phyloP scores from a whole-genome alignment of 805 yeast species.

The Kodamaea fukazawae region DNA sequence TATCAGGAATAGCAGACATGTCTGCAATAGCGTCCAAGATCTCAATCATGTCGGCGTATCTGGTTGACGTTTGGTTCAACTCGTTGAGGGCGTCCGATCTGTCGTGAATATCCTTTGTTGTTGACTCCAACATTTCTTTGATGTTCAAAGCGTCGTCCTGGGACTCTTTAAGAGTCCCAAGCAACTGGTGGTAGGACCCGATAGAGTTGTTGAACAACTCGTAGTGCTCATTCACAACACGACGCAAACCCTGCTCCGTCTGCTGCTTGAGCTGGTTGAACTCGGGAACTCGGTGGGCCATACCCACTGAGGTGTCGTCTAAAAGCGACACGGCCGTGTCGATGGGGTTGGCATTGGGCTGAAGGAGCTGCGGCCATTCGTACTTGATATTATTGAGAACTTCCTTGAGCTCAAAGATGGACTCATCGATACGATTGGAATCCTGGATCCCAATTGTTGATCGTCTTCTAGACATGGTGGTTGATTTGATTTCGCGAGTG shows the following conservation, averaged over 20 bases:
- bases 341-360: conserved; percentile 66
- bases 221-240: conserved; percentile 76
- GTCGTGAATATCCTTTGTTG: conserved; percentile 50
- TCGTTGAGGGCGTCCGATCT: conserved; percentile 60
- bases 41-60: conserved; percentile 67
- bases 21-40: conserved; percentile 65
- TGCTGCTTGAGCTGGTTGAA: conserved; percentile 59
- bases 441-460: background rate
- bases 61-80: conserved; percentile 58
- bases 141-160: conserved; percentile 54
- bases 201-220: conserved; percentile 83
- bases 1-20: conserved; percentile 55
- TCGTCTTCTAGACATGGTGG: background rate
- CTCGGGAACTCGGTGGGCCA: conserved; percentile 69
- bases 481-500: conserved; percentile 1
- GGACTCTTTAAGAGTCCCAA: conserved; percentile 60
- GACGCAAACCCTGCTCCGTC: conserved; percentile 56
- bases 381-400: conserved; percentile 35
- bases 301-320: conserved; percentile 88
- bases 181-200: conserved; percentile 76
- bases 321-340: conserved; percentile 79
- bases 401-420: conserved; percentile 35
- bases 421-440: conserved; percentile 11
- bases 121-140: conserved; percentile 45
- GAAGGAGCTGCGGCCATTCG: conserved; percentile 44